A percentile compares a stretch with the other conserved stretches of the same genome.
Conservation (phyloP, 169 alveolate genomes). For the Cryptosporidium sp. region DNA sequence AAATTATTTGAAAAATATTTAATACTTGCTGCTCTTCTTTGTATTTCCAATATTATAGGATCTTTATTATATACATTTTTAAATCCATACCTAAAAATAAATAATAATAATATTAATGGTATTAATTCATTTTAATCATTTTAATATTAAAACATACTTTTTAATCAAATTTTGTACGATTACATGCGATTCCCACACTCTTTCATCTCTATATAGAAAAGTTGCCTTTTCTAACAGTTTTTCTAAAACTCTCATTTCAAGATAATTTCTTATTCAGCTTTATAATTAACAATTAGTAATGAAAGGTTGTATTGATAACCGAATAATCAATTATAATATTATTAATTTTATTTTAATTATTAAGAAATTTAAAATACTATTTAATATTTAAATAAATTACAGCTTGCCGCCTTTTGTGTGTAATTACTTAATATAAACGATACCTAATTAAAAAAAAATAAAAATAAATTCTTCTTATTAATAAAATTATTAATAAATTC, state of each 20-base stretch:
- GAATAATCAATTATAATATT: too few species aligned
- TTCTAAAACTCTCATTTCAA: slow-evolving; percentile 10
- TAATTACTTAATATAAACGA: slow-evolving; percentile 12
- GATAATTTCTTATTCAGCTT: not conserved
- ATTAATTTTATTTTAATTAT: too few species aligned
- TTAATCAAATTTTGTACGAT: slow-evolving; percentile 35
- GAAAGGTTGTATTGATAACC: not conserved
- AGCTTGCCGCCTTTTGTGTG: slow-evolving; percentile 34
- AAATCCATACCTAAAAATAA: slow-evolving; percentile 36
- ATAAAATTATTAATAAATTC: too few species aligned
- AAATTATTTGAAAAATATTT: slow-evolving; percentile 17
- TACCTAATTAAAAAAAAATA: not conserved
- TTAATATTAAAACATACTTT: slow-evolving; percentile 29
- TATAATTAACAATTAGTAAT: too few species aligned
- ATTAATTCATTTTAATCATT: not conserved
- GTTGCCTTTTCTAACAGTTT: not conserved
- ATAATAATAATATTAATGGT: not conserved
- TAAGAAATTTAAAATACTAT: too few species aligned
- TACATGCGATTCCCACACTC: slow-evolving; percentile 61
- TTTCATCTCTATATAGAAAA: slow-evolving; percentile 42
- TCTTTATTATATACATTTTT: slow-evolving; percentile 1
- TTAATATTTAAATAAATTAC: not conserved
- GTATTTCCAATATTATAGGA: slow-evolving; percentile 30
- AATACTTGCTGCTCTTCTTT: slow-evolving; percentile 70
- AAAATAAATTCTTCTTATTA: not conserved